These are phyloP conservation scores for Gossypium schwendimanii DNA, from an alignment of 441 rosid genomes.

Conservation along the genomic window DNA sequence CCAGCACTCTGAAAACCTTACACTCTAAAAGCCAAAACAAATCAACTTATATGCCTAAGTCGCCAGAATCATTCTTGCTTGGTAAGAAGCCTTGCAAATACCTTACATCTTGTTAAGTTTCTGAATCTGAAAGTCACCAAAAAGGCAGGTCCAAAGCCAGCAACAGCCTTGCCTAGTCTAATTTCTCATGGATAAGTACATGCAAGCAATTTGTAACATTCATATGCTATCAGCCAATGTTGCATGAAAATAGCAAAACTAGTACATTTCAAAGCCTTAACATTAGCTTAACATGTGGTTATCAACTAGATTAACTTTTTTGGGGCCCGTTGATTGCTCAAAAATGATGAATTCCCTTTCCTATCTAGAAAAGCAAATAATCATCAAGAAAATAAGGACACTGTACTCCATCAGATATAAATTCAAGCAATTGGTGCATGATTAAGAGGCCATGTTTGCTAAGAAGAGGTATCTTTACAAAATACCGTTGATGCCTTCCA, in stretches of 20 bases:
- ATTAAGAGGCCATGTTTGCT: conserved; percentile 3
- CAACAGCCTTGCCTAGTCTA: neutral
- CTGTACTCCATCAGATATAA: neutral
- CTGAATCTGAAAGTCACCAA: neutral
- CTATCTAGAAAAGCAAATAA: neutral
- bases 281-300: neutral
- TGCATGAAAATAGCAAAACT: neutral
- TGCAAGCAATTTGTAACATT: neutral
- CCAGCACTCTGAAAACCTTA: neutral
- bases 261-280: neutral
- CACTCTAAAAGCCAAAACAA: neutral
- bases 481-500: conserved; percentile 95
- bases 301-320: neutral
- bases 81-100: neutral
- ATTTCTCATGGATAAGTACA: neutral
- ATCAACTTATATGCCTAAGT: neutral
- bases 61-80: neutral
- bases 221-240: neutral
- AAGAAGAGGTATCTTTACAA: conserved; percentile 3
- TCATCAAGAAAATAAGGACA: neutral
- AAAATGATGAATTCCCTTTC: neutral
- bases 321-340: too few species aligned
- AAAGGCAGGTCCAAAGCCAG: neutral
- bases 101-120: neutral
- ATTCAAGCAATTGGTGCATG: too few species aligned